phyloP scores from a whole-genome alignment of 768 basidiomycete genomes.

The Xerocomellus intermedius region DNA sequence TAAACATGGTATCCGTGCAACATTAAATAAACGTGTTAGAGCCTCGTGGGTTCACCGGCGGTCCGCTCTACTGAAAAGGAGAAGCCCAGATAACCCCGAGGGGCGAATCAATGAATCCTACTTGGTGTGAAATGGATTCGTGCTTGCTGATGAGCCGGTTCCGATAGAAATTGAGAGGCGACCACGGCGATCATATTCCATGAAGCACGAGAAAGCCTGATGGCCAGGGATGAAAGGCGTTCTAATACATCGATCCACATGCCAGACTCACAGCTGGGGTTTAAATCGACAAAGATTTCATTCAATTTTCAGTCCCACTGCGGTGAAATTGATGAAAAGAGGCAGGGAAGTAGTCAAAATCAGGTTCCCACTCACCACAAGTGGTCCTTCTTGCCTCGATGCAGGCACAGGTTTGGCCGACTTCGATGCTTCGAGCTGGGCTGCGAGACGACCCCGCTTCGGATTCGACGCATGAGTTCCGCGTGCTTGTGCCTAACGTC shows the following conservation, averaged over 20 bases:
- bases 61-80: constrained; percentile 19
- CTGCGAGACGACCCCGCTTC: constrained; percentile 44
- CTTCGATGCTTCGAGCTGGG: constrained; percentile 42
- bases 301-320: constrained; percentile 44
- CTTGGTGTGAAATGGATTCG: constrained; percentile 22
- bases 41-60: constrained; percentile 30
- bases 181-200: constrained; percentile 32
- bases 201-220: constrained; percentile 36
- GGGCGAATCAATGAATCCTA: constrained; percentile 30
- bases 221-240: constrained; percentile 26
- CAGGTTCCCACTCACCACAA: constrained; percentile 43
- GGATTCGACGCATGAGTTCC: constrained; percentile 46
- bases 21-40: constrained; percentile 34
- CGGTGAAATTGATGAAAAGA: constrained; percentile 30
- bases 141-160: constrained; percentile 29
- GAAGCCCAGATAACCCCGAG: constrained; percentile 30
- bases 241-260: constrained; percentile 21
- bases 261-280: constrained; percentile 23
- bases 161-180: constrained; percentile 31
- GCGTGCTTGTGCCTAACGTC: constrained; percentile 39
- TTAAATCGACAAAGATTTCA: constrained; percentile 20
- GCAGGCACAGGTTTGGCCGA: constrained; percentile 36
- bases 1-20: constrained; percentile 19
- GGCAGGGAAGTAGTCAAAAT: constrained; percentile 13
- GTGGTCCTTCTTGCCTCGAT: constrained; percentile 38